Base-by-base conservation (phyloP, 768 basidiomycete genomes). In the Leccinum incarnatum region DNA sequence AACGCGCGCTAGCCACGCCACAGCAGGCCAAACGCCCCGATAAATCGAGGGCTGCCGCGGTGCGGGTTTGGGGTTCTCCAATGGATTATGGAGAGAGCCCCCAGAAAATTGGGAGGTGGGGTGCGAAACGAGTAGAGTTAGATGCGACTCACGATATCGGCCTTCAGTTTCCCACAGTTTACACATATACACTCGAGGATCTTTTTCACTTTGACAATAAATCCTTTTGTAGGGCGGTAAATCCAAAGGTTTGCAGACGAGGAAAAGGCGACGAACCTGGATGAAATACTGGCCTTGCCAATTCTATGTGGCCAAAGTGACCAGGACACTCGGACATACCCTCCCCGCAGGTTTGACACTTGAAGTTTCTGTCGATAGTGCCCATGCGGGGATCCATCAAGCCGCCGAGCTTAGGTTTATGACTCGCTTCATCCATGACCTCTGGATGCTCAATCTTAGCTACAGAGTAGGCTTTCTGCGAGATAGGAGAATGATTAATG, bases 311-410 rank as follows among this genome's bases (percentile, higher is more conserved):
- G 56, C 97, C 97, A 78, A 99, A 99, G 75, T 98, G 97, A 53
- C 97, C 97, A 27, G 97, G 95, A 78, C 97, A 99, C 73, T 98
- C 97, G 17, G 94, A 89, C 95, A 98, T 98, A n/a, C 95, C 96
- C 82, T 99, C 97, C 65, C 95, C 95, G 74, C 97, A 98, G 29
- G 97, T 98, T 79, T 98, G 95, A 73, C 97, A 99, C 79, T 98
- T 98, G 79, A 96, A 95, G 73, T 95, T 95, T 65, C 94, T 83
- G 79, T 95, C 94, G 67, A 95, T 96, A 29, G 94, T 99, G 40
- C 97, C 97, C 90, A 98, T 93, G 59, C 93, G 86, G 53, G 95
- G 93, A 77, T 99, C 97, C 90, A 96, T 96, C 70, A 99, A 79
- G 49, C 97, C 97, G 51, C 94, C 95, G 25, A 86, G 79, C 78